Conservation (phyloP, 331 rosid species). For the Malus hybrid region DNA sequence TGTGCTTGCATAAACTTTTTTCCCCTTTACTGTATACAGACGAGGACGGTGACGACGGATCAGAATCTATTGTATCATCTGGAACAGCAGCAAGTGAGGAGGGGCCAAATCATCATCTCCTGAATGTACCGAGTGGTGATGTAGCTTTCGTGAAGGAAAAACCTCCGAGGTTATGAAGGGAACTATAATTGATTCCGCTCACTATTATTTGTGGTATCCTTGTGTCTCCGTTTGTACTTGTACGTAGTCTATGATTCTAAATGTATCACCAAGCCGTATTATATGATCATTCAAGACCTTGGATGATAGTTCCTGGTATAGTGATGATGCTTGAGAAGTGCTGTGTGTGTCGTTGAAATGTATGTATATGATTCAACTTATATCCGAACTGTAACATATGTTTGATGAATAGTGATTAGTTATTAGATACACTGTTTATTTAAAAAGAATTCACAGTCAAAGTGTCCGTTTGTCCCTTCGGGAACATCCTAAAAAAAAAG, state of each 20-base stretch:
- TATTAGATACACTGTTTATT: background rate
- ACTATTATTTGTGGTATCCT: conserved; percentile 4
- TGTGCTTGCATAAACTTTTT: background rate
- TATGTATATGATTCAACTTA: background rate
- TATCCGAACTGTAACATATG: background rate
- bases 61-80: conserved; percentile 53
- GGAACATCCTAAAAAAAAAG: no score
- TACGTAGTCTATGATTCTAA: conserved; percentile 7
- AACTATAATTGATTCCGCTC: conserved; percentile 32
- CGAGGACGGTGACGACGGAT: conserved; percentile 60
- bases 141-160: conserved; percentile 66
- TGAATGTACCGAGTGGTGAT: conserved; percentile 45
- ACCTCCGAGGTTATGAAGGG: conserved; percentile 63
- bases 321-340: conserved; percentile 14
- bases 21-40: conserved; percentile 31
- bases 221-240: conserved; percentile 25
- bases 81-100: conserved; percentile 52
- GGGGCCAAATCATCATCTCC: conserved; percentile 56
- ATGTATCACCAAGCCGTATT: background rate
- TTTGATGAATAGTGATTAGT: background rate
- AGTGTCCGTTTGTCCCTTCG: no score
- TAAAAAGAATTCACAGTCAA: background rate
- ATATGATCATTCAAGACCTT: background rate
- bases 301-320: conserved; percentile 17
- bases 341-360: conserved; percentile 19